These are phyloP conservation scores for Elsinoe arachidis DNA, from an alignment of 2,329 filamentous ascomycete genomes.

Conservation along the genomic window DNA sequence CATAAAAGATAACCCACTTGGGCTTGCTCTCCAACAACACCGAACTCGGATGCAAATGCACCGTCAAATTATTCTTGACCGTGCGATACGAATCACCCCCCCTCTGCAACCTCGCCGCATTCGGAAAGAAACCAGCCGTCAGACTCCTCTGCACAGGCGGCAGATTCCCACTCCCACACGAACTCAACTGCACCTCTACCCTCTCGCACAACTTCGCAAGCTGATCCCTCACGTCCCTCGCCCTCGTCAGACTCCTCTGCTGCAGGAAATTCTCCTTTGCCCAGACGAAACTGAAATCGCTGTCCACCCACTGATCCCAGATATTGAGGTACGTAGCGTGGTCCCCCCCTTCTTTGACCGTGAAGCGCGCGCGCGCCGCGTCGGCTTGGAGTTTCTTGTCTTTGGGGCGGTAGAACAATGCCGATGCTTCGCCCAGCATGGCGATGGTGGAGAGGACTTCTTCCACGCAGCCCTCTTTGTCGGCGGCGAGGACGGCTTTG, in stretches of 20 bases:
- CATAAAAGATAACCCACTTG: conserved; percentile 81
- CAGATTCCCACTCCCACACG: conserved; percentile 61
- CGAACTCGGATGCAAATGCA: conserved; percentile 84
- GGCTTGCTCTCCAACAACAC: conserved; percentile 73
- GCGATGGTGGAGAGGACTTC: conserved; percentile 90
- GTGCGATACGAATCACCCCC: conserved; percentile 84
- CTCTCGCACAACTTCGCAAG: conserved; percentile 86
- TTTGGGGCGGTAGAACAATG: conserved; percentile 89
- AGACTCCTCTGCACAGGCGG: conserved; percentile 78
- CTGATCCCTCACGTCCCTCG: conserved; percentile 86
- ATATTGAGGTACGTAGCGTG: conserved; percentile 83
- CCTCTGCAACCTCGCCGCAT: conserved; percentile 74
- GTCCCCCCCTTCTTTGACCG: conserved; percentile 82
- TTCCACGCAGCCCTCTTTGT: conserved; percentile 85
- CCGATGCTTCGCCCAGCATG: conserved; percentile 81
- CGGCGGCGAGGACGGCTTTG: conserved; percentile 78
- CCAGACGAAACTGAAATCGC: conserved; percentile 82
- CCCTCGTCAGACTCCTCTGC: conserved; percentile 77
- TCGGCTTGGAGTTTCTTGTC: conserved; percentile 97
- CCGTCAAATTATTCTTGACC: conserved; percentile 79
- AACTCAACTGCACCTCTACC: conserved; percentile 68
- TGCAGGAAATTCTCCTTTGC: conserved; percentile 88
- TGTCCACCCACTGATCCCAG: conserved; percentile 92
- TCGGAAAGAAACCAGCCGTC: conserved; percentile 88
- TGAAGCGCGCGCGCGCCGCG: conserved; percentile 80